Evolutionary conservation across 2,329 filamentous ascomycete species (phyloP).

Genomic region (Parastagonospora avenae): DNA sequence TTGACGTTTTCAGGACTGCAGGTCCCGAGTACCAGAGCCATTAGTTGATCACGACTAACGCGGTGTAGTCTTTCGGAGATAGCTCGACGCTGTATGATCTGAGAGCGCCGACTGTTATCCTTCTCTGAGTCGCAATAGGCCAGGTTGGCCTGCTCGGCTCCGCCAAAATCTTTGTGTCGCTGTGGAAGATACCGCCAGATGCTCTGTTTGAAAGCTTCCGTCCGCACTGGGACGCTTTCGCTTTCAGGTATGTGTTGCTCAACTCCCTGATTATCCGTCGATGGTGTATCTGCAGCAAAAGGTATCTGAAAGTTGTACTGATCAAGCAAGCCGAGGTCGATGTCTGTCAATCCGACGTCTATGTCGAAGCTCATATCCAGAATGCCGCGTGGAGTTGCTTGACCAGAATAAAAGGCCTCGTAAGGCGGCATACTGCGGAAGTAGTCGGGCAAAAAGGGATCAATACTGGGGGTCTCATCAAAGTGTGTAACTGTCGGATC

Average conservation of each 20-base stretch:
- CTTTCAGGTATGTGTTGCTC: conserved; percentile 20
- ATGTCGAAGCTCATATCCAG: conserved; percentile 53
- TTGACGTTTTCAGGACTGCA: conserved; percentile 58
- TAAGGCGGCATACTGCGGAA: conserved; percentile 37
- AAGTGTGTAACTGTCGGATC: conserved; percentile 17
- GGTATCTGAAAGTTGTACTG: conserved; percentile 53
- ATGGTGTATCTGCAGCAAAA: conserved; percentile 42
- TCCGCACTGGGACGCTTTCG: conserved; percentile 28
- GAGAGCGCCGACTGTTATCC: conserved; percentile 37
- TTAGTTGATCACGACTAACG: conserved; percentile 61
- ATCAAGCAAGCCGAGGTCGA: conserved; percentile 53
- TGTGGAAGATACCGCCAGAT: conserved; percentile 53
- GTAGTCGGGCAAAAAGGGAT: conserved; percentile 32
- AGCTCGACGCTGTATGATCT: conserved; percentile 44
- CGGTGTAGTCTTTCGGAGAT: conserved; percentile 49
- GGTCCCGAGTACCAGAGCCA: conserved; percentile 67
- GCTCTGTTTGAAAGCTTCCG: conserved; percentile 49
- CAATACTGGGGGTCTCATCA: conserved; percentile 19
- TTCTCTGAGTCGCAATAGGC: conserved; percentile 45
- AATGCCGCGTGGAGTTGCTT: conserved; percentile 52
- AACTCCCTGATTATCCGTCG: conserved; percentile 23
- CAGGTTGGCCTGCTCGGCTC: conserved; percentile 44
- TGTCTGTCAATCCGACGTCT: conserved; percentile 52
- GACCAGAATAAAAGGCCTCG: conserved; percentile 40
- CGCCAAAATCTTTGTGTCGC: conserved; percentile 28